Evolutionary conservation across 306 rosid species (phyloP), one percentile per base, ranked within the genome.

Genomic region (Lathyrus aphaca): DNA sequence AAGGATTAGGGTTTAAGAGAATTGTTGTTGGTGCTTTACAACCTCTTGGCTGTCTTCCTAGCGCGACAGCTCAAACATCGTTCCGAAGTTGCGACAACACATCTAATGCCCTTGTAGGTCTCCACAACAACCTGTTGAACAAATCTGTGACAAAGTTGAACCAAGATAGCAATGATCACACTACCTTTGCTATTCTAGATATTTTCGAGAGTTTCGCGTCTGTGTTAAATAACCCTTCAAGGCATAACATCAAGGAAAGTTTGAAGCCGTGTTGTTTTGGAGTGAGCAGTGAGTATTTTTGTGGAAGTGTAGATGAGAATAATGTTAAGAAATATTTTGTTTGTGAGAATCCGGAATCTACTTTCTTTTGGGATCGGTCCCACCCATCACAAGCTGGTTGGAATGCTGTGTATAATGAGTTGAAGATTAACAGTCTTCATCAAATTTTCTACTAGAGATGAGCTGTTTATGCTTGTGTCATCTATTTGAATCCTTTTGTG

Each of bases 361-460:
- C 92, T 40, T 91, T 91, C 85, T 91, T 88, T 49, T 91, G 89
- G 97, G 97, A 91, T 82, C 0, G 6, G 4, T 74, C 69, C 42
- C 97, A 88, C 37, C 97, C 97, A 1, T 72, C 96, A 5, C 89
- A 91, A 54, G 80, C 84, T 12, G 96, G 96, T 3, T 91, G 97
- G 97, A 43, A 45, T 10, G 92, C 87, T 54, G 89, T 91, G 19
- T 86, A 68, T 72, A 37, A 23, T 3, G 49, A 68, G 16, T 35
- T 79, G 62, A 10, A 43, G 32, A 13, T 3, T 1, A 23, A 2
- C 48, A 64, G 23, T 29, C 21, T 78, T 49, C 64, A 25, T 0
- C 69, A 65, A 72, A 30, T 78, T 19, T 15, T 39, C 6, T 40
- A 40, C 43, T 38, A 63, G 38, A 21, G 12, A 3, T 63, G 53